Conservation (phyloP, 2,329 filamentous ascomycete genomes). For the Aureobasidium sp. region DNA sequence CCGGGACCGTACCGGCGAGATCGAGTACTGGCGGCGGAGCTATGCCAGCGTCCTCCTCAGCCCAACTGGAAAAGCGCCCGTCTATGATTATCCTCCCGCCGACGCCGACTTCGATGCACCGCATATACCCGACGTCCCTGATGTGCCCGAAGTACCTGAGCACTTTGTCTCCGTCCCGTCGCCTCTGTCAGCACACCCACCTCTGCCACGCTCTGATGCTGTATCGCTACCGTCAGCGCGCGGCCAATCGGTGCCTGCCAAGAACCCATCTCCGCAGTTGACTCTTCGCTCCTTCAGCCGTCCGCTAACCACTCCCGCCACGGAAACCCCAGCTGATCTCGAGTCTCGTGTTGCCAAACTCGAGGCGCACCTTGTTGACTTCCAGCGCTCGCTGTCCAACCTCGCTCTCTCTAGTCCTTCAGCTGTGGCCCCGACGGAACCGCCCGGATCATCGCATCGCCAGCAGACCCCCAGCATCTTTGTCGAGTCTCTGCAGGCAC, state of each 20-base stretch:
- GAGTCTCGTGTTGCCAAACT: constrained; percentile 28
- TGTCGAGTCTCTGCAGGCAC: constrained; percentile 23
- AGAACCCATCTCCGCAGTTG: not conserved
- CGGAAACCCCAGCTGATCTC: constrained; percentile 21
- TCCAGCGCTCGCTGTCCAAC: constrained; percentile 25
- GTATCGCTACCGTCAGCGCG: not conserved
- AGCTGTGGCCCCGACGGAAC: constrained; percentile 16
- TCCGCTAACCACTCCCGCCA: constrained; percentile 12
- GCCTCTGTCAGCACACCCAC: not conserved
- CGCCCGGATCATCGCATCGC: constrained; percentile 8
- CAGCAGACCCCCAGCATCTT: constrained; percentile 27
- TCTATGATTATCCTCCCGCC: not conserved
- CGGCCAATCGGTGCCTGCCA: not conserved
- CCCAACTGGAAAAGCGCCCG: constrained; percentile 17
- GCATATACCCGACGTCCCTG: not conserved
- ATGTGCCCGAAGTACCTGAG: not conserved
- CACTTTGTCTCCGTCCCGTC: not conserved
- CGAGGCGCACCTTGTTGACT: constrained; percentile 25
- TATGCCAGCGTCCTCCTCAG: constrained; percentile 22
- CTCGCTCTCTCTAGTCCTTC: constrained; percentile 22
- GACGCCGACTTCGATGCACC: not conserved
- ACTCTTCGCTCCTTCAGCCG: not conserved
- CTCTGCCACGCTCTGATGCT: not conserved
- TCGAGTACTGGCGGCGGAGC: constrained; percentile 29
- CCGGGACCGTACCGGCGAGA: constrained; percentile 28